phyloP scores from a whole-genome alignment of 1,139 yeast species.

The Taphrina communis region DNA sequence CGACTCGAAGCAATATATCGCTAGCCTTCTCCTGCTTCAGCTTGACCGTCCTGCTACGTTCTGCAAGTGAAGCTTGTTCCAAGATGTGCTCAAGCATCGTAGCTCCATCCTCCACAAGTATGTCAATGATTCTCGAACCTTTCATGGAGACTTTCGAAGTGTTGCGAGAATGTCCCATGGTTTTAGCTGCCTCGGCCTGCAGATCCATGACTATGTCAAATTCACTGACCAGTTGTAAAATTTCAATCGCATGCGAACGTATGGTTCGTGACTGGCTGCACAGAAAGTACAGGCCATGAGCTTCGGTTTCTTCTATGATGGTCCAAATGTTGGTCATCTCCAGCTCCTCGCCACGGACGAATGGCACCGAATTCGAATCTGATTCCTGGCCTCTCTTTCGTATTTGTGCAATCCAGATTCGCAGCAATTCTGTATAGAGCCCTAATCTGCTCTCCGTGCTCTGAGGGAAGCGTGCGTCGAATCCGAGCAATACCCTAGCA shows the following conservation, averaged over 20 bases:
- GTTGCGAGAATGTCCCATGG: constrained; percentile 23
- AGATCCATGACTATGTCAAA: constrained; percentile 82
- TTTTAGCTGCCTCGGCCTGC: constrained; percentile 51
- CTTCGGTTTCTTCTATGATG: constrained; percentile 90
- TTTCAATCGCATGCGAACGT: constrained; percentile 74
- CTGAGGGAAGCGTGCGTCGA: constrained; percentile 62
- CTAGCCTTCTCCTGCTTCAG: constrained; percentile 62
- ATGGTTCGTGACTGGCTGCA: constrained; percentile 84
- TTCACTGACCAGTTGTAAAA: constrained; percentile 75
- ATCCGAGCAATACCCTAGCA: constrained; percentile 79
- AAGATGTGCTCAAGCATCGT: constrained; percentile 56
- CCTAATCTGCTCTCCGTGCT: constrained; percentile 60
- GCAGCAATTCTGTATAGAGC: constrained; percentile 76
- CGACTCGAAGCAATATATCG: constrained; percentile 71
- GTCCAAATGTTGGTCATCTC: constrained; percentile 81
- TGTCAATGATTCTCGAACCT: constrained; percentile 32
- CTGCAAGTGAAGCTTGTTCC: constrained; percentile 75
- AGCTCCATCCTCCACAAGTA: constrained; percentile 54
- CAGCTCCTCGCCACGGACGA: constrained; percentile 62
- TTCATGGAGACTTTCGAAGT: constrained; percentile 20
- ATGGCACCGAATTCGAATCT: neutral
- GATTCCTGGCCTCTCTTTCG: constrained; percentile 48
- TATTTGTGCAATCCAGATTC: constrained; percentile 78
- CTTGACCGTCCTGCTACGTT: constrained; percentile 71
- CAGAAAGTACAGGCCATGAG: constrained; percentile 88